A percentile compares a stretch with the other conserved stretches of the same genome.
These are phyloP conservation scores for Aspergillus latus DNA, from an alignment of 2,329 filamentous ascomycete genomes.

Conservation along the genomic window DNA sequence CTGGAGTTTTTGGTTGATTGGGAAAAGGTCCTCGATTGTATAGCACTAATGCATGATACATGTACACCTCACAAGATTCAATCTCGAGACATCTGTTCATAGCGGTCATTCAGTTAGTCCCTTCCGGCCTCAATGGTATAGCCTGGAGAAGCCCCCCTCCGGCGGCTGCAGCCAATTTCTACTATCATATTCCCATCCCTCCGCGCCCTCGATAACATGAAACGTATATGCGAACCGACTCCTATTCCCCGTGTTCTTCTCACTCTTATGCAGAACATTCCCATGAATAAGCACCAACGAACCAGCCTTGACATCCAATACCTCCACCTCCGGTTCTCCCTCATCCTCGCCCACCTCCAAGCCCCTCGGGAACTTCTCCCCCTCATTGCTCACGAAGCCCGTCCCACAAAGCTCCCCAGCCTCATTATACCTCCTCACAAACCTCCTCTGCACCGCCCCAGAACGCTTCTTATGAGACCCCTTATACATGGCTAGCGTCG, in stretches of 20 bases:
- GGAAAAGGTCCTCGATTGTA: slow-evolving; percentile 8
- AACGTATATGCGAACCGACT: slow-evolving; percentile 96
- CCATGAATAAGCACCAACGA: slow-evolving; percentile 92
- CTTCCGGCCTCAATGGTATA: slow-evolving; percentile 41
- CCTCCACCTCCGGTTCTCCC: slow-evolving; percentile 53
- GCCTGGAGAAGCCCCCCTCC: slow-evolving; percentile 73
- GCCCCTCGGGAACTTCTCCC: slow-evolving; percentile 61
- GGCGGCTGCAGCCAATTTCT: slow-evolving; percentile 93
- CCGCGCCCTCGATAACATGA: slow-evolving; percentile 85
- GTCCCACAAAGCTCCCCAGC: slow-evolving; percentile 50
- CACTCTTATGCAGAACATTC: slow-evolving; percentile 93
- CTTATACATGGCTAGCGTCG: slow-evolving; percentile 80
- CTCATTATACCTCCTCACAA: slow-evolving; percentile 59
- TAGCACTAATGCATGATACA: slow-evolving; percentile 10
- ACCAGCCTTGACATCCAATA: slow-evolving; percentile 87
- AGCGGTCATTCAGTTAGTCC: background rate
- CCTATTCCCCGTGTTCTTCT: slow-evolving; percentile 82
- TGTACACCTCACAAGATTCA: background rate
- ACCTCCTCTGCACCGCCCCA: slow-evolving; percentile 68
- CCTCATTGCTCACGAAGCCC: slow-evolving; percentile 70
- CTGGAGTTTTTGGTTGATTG: slow-evolving; percentile 12
- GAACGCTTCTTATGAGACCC: slow-evolving; percentile 67
- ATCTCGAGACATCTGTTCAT: background rate
- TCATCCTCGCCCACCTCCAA: slow-evolving; percentile 46
- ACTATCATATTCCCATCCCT: slow-evolving; percentile 69